Base-by-base conservation (phyloP, 805 yeast genomes). In the Candida sakaeoensis region DNA sequence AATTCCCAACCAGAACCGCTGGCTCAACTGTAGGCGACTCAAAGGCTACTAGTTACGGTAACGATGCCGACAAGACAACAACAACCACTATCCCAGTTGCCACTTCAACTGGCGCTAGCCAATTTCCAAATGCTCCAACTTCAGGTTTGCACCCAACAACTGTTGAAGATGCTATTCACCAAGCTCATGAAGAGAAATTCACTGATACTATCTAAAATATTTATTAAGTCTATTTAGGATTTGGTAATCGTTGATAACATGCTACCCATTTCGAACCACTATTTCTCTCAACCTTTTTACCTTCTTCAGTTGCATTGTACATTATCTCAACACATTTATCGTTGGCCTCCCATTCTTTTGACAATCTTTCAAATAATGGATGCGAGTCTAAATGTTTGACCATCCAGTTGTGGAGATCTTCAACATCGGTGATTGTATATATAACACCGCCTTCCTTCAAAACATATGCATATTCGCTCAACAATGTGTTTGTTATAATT, bases 321-420 rank as follows among this genome's bases (percentile, higher is more conserved):
- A 93, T 93, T 37, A 87, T 77, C 45, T 75, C 65, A 16, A 90
- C 98, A 64, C 98, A 90, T 46, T 68, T 66, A 61, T 93, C 99
- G 16, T 70, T 62, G 2, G 61, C 58, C 63, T 90, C 97, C 86
- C 95, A 88, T 47, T 85, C 90, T 45, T 76, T 68, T 31, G 75
- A 64, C 47, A 89, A 74, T 50, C 97, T 77, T 62, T 82, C 88
- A 58, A 93, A 93, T 54, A 93, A 63, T 3, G 98, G 97, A 62
- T 93, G 99, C 44, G 76, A 85, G 41, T 85, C 89, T 41, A 93
- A 65, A 63, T 93, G 99, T 53, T 79, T 74, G 14, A 82, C 95
- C 99, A 93, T 93, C 99, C 99, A 91, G 27, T 80, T 70, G 59
- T 93, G 98, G 49, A 93, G 68, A 59, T 93, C 99, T 53, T 80